Base-by-base conservation (phyloP, 2,329 filamentous ascomycete species). In the Eurotiales sp. region DNA sequence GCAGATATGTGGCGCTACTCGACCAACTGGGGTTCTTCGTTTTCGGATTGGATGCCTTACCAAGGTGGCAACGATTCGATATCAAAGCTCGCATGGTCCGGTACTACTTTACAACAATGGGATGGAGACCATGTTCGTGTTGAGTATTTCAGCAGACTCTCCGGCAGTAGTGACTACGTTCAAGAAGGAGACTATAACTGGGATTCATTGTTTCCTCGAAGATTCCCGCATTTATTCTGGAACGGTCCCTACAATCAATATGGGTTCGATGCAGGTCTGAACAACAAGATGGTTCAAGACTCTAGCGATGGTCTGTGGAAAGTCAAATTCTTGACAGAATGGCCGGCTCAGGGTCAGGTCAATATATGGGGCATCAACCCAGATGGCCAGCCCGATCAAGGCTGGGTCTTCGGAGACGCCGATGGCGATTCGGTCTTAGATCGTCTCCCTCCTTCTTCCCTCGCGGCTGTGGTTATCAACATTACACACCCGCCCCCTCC, bases 331-430 rank as follows among this genome's bases (percentile, higher is more conserved):
- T 78, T 84, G 75, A 72, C 76, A 3, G 83, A 86, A 60, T 86
- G 81, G 77, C 83, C 83, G 5, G 77, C 78, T 2, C 68, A 77
- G 43, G 77, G 82, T 51, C 82, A 85, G 59, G 68, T 85, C 53
- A 86, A 85, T 57, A 74, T 84, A 4, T 86, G 84, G 83, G 84
- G 83, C 46, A 81, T 85, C 62, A 83, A 85, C 58, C 76, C 78
- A 0, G 77, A 85, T 63, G 81, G 82, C 17, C 68, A 79, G 57
- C 82, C 83, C 0, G 83, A 86, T 63, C 74, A 81, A 54, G 77
- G 77, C 7, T 76, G 73, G 50, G 76, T 83, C 2, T 79, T 77
- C 55, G 84, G 84, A 19, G 83, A 86, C 61, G 75, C 83, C 12
- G 80, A 86, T 59, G 71, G 72, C 22, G 82, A 86, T 61, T 73